A percentile compares a stretch with the other conserved stretches of the same genome.
Conservation (phyloP, 371 early-diverging fungal species). For the Apophysomyces ossiformis region DNA sequence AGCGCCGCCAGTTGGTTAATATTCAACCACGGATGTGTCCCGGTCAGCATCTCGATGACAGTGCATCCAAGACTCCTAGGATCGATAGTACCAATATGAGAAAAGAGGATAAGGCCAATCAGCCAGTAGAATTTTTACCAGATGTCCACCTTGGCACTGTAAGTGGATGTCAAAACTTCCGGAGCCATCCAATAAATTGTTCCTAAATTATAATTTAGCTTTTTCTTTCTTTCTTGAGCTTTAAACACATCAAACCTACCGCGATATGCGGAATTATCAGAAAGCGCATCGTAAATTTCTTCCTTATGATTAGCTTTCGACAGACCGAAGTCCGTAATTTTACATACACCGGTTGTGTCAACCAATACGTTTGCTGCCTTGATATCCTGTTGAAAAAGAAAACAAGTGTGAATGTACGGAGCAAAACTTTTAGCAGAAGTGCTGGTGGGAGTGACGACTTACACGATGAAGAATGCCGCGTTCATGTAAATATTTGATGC, state of each 20-base stretch:
- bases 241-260: neutral
- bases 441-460: neutral
- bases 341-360: constrained; percentile 89
- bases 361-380: constrained; percentile 95
- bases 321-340: constrained; percentile 99
- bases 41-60: constrained; percentile 92
- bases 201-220: constrained; percentile 44
- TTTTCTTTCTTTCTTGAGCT: neutral
- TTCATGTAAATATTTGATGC: constrained; percentile 93
- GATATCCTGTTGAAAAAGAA: constrained; percentile 66
- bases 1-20: constrained; percentile 71
- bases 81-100: constrained; percentile 46
- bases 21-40: constrained; percentile 83
- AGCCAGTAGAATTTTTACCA: constrained; percentile 44
- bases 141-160: constrained; percentile 79
- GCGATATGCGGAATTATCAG: constrained; percentile 31
- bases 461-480: constrained; percentile 90
- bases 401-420: neutral
- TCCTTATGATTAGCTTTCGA: constrained; percentile 80
- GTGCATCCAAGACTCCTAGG: constrained; percentile 89
- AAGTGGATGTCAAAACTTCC: constrained; percentile 73
- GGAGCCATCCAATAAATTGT: constrained; percentile 85
- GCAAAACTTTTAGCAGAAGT: neutral
- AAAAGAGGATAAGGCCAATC: constrained; percentile 19
- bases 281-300: constrained; percentile 52